A percentile compares a stretch with the other conserved stretches of the same genome.
These are phyloP conservation scores for Dipteronia sinensis DNA, from an alignment of 345 rosid species.

Conservation along the genomic window DNA sequence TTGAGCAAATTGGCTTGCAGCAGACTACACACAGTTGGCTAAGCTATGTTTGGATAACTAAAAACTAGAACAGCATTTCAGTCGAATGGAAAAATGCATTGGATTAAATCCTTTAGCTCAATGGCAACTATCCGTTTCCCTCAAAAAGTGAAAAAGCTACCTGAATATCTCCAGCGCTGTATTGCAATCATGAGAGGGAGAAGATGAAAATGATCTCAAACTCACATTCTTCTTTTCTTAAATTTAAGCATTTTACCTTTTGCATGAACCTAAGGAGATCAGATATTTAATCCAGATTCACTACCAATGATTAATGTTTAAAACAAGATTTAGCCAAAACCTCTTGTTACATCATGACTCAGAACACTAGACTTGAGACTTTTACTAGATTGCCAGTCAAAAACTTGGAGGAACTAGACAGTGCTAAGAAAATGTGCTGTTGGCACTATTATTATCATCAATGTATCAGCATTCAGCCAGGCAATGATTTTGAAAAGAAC, in stretches of 20 bases:
- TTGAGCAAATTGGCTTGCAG: constrained; percentile 1
- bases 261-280: not conserved
- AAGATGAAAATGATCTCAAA: not conserved
- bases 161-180: not conserved
- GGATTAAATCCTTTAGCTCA: not conserved
- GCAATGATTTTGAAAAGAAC: not conserved
- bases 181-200: not conserved
- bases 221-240: not conserved
- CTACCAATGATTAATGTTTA: not conserved
- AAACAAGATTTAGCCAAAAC: not conserved
- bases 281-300: not conserved
- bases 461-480: constrained; percentile 5
- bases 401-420: not conserved
- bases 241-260: not conserved
- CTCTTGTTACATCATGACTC: not conserved
- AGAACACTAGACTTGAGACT: not conserved
- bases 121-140: not conserved
- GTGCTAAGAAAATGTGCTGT: not conserved
- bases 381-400: not conserved
- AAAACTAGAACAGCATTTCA: not conserved
- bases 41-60: not conserved
- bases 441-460: not conserved
- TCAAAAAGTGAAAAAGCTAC: not conserved
- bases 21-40: not conserved
- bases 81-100: not conserved